Evolutionary conservation across 805 yeast genomes (phyloP), one percentile per base, ranked within the genome.

Genomic region (Teunomyces cretensis): DNA sequence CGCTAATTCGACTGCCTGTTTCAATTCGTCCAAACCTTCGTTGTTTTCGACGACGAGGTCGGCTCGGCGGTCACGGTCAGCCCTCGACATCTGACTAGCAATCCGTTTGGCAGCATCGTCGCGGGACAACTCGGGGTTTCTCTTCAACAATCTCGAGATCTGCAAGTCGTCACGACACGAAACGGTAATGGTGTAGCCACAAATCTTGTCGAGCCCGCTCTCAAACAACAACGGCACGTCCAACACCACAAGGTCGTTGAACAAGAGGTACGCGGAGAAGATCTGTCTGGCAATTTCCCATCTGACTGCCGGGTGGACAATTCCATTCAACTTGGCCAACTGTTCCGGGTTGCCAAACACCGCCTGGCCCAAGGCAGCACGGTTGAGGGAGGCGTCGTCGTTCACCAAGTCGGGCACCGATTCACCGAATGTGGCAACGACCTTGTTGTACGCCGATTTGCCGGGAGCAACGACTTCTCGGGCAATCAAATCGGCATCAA

Each of bases 211-310:
- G 53, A 92, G 70, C 1, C 81, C 79, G 30, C 89, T 76, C 62
- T 94, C 99, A 63, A 88, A 94, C 14, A 94, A 68, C 31, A 94
- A 68, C 1, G 99, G 99, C 2, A 95, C 92, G 58, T 94, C 99
- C 40, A 94, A 64, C 0, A 94, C 67, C 3, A 89, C 90, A 58
- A 89, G 54, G 11, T 72, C 62, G 36, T 79, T 59, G 11, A 88
- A 80, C 8, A 61, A 50, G 11, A 88, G 26, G 75, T 90, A 94
- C 13, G 79, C 78, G 42, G 52, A 47, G 2, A 84, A 30, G 1
- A 88, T 67, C 53, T 78, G 79, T 64, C 75, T 67, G 7, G 79
- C 61, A 57, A 92, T 88, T 38, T 80, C 86, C 51, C 76, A 68
- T 37, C 84, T 75, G 1, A 94, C 91, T 5, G 88, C 92, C 0